Conservation (phyloP, 2,329 filamentous ascomycete species). For the Fusarium heterosporum region DNA sequence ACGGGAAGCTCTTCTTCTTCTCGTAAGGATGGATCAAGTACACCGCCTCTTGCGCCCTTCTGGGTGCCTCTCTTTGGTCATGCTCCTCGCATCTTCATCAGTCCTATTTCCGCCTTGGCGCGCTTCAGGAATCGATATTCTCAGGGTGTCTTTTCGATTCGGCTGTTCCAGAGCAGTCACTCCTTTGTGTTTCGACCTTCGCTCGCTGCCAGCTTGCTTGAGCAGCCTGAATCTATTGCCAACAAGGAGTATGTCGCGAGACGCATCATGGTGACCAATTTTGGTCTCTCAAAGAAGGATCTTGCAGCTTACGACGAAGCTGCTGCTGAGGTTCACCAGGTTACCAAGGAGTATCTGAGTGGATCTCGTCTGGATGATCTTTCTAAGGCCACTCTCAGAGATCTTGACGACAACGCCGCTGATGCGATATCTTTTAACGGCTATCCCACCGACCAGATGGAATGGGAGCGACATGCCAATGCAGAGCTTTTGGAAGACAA, state of each 20-base stretch:
- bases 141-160: constrained; percentile 53
- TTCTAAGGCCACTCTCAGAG: constrained; percentile 23
- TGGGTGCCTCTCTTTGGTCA: constrained; percentile 55
- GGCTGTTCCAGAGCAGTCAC: constrained; percentile 50
- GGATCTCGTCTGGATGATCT: constrained; percentile 45
- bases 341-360: constrained; percentile 45
- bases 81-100: constrained; percentile 49
- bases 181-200: constrained; percentile 52
- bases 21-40: constrained; percentile 32
- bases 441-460: constrained; percentile 53
- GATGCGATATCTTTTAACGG: constrained; percentile 56
- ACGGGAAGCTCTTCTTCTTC: constrained; percentile 55
- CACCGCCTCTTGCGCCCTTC: constrained; percentile 48
- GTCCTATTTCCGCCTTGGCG: constrained; percentile 48
- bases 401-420: constrained; percentile 48
- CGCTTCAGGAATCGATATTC: constrained; percentile 49
- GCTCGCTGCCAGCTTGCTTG: constrained; percentile 47
- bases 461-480: constrained; percentile 54
- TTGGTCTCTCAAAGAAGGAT: constrained; percentile 49
- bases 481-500: constrained; percentile 49
- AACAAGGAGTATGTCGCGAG: constrained; percentile 45
- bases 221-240: constrained; percentile 44
- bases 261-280: constrained; percentile 49
- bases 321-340: constrained; percentile 44
- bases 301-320: constrained; percentile 50